Conservation (phyloP, 495 filamentous ascomycete species). For the Lophiostoma macrostomum region DNA sequence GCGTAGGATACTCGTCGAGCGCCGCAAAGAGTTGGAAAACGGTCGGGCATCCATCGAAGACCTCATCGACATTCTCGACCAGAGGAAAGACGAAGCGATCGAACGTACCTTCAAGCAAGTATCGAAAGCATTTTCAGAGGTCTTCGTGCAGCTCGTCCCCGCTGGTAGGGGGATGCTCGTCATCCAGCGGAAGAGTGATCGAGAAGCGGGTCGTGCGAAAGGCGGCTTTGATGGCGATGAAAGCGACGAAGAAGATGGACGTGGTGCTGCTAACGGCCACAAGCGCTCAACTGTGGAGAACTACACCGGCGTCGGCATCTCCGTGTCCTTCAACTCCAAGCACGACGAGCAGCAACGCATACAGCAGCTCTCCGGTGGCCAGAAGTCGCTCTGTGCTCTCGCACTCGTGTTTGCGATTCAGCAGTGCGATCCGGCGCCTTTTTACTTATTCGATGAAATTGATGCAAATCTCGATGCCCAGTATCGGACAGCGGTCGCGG, state of each 20-base stretch:
- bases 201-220: conserved; percentile 42
- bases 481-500: conserved; percentile 90
- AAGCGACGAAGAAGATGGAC: conserved; percentile 60
- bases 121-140: conserved; percentile 80
- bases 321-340: conserved; percentile 97
- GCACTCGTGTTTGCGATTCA: conserved; percentile 99
- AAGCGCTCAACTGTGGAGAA: conserved; percentile 77
- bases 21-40: conserved; percentile 78
- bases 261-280: conserved; percentile 47
- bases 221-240: conserved; percentile 7
- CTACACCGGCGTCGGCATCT: conserved; percentile 97
- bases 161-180: conserved; percentile 87
- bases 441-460: conserved; percentile 99
- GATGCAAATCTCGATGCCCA: conserved; percentile 98
- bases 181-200: conserved; percentile 87
- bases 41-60: conserved; percentile 83
- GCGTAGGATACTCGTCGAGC: conserved; percentile 74
- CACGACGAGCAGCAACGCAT: conserved; percentile 97
- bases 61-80: conserved; percentile 86
- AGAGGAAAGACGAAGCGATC: conserved; percentile 92
- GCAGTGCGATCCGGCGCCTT: conserved; percentile 92
- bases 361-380: conserved; percentile 92
- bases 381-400: conserved; percentile 96
- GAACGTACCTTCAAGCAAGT: conserved; percentile 99
- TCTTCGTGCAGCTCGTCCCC: conserved; percentile 93